Percentiles rank a stretch among this genome's conserved stretches.
Conservation (phyloP, 495 filamentous ascomycete species). For the Recurvomyces mirabilis region DNA sequence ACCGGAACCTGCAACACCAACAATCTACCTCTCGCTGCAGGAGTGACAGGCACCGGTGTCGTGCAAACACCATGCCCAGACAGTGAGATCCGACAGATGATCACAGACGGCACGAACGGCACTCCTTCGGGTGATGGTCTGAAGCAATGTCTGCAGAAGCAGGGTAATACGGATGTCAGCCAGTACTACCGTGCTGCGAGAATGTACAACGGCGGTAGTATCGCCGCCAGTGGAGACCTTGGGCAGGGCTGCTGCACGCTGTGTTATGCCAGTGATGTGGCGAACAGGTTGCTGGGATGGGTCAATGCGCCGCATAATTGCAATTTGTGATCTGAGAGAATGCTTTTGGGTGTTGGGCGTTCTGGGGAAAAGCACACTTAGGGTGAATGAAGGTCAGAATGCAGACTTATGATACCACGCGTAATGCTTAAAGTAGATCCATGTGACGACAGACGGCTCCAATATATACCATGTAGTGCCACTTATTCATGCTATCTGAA, state of each 20-base stretch:
- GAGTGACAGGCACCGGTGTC: conserved; percentile 5
- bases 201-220: conserved; percentile 18
- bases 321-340: conserved; percentile 1
- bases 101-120: conserved; percentile 14
- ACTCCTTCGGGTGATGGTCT: conserved; percentile 13
- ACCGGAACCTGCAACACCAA: conserved; percentile 9
- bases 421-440: no score
- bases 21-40: neutral
- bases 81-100: conserved; percentile 15
- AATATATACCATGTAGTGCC: no score
- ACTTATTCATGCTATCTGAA: no score
- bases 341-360: no score
- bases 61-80: conserved; percentile 35
- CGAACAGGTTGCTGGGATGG: conserved; percentile 16
- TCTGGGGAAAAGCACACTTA: no score
- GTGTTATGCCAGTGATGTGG: conserved; percentile 18
- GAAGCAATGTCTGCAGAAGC: conserved; percentile 7
- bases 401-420: no score
- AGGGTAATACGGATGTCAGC: conserved; percentile 6
- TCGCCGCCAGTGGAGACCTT: conserved; percentile 4
- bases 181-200: conserved; percentile 13
- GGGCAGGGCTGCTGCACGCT: conserved; percentile 24
- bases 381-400: no score
- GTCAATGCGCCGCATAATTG: conserved; percentile 3
- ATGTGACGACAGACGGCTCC: no score